A percentile compares a stretch with the other conserved stretches of the same genome.
Conservation (phyloP, 305 asterid species). For the Fraxinus floribunda region DNA sequence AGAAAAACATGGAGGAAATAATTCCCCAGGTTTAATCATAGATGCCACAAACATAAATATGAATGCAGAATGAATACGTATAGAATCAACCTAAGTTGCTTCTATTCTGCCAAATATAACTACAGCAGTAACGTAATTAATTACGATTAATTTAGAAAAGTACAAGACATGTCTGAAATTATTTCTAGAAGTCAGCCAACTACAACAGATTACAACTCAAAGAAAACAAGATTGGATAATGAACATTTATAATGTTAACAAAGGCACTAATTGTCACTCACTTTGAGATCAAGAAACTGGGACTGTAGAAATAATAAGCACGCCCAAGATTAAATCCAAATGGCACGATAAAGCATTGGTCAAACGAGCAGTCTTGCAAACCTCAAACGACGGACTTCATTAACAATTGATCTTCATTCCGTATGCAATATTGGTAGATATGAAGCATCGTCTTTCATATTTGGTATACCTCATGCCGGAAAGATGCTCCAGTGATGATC, state of each 20-base stretch:
- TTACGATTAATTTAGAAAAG: not conserved
- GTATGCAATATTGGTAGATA: not conserved
- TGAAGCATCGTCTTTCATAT: not conserved
- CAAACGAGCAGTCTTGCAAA: not conserved
- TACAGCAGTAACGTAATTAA: not conserved
- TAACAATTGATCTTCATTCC: not conserved
- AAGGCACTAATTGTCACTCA: not conserved
- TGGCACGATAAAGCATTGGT: not conserved
- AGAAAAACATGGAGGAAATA: not conserved
- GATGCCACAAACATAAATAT: not conserved
- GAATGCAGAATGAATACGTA: not conserved
- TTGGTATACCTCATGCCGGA: slow-evolving; percentile 29
- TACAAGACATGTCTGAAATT: not conserved
- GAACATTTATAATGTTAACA: not conserved
- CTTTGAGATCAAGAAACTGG: slow-evolving; percentile 2
- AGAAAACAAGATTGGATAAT: not conserved
- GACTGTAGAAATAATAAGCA: not conserved
- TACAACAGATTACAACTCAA: not conserved
- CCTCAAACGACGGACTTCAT: not conserved
- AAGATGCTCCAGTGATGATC: slow-evolving; percentile 78
- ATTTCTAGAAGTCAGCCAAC: not conserved
- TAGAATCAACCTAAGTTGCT: not conserved
- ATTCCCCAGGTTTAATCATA: not conserved
- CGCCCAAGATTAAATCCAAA: not conserved
- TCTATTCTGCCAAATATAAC: not conserved